Evolutionary conservation across 2,329 filamentous ascomycete species (phyloP).

Genomic region (Penicillium expansum): DNA sequence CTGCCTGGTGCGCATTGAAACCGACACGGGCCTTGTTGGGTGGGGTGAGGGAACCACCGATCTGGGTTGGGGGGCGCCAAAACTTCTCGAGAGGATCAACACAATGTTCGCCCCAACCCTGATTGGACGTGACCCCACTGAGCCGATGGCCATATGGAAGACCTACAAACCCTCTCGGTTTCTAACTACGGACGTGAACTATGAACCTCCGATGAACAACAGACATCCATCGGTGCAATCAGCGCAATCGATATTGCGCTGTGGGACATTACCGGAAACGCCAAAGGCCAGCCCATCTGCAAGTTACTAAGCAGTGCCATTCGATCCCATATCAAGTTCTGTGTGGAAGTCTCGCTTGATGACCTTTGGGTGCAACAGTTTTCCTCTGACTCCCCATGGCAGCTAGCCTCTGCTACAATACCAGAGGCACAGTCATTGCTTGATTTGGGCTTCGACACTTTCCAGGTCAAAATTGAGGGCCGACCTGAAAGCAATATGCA

Average conservation of each 20-base stretch:
- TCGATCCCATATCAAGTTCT: background rate
- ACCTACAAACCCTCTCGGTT: background rate
- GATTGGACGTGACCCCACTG: background rate
- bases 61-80: background rate
- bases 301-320: background rate
- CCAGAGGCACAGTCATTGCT: background rate
- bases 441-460: background rate
- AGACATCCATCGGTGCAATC: background rate
- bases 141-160: background rate
- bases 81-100: background rate
- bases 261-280: background rate
- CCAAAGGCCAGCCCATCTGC: background rate
- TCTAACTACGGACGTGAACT: background rate
- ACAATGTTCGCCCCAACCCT: too few species aligned
- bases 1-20: background rate
- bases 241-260: background rate
- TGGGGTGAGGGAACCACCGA: background rate
- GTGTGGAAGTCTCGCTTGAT: background rate
- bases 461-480: fast-evolving
- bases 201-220: fast-evolving
- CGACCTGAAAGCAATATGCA: background rate
- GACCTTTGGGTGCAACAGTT: too few species aligned
- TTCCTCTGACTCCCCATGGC: background rate
- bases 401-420: too few species aligned
- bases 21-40: background rate